Percentiles rank a stretch among this genome's conserved stretches.
Conservation (phyloP, 306 rosid genomes). For the Psophocarpus tetragonolobus region DNA sequence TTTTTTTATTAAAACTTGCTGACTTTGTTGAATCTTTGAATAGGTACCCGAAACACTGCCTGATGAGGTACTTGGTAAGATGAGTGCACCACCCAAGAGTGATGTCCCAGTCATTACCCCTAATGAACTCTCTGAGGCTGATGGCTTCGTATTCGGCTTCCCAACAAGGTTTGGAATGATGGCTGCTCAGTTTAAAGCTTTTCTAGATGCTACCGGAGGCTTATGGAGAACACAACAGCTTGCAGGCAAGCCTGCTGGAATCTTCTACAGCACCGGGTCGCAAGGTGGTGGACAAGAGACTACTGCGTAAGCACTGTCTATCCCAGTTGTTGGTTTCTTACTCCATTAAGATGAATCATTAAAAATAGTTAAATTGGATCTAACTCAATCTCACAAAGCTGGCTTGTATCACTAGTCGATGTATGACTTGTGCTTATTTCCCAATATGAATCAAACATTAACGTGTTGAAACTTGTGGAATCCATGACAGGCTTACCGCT, state of each 20-base stretch:
- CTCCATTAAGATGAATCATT: constrained; percentile 2
- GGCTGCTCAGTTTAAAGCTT: constrained; percentile 97
- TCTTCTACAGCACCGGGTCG: constrained; percentile 93
- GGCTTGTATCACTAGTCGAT: too few relatives aligned
- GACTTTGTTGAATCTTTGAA: constrained; percentile 29
- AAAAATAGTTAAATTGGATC: too few relatives aligned
- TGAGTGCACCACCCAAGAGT: constrained; percentile 97
- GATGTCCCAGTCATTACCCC: constrained; percentile 74
- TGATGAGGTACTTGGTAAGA: constrained; percentile 78
- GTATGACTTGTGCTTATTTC: too few relatives aligned
- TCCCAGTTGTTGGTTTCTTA: not conserved
- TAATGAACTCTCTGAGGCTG: constrained; percentile 78
- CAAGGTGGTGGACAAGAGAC: constrained; percentile 99
- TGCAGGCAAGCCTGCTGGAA: constrained; percentile 93
- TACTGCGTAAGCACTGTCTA: constrained; percentile 74
- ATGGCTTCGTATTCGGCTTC: constrained; percentile 86
- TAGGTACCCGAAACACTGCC: constrained; percentile 89
- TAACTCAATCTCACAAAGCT: too few relatives aligned
- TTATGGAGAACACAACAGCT: constrained; percentile 90
- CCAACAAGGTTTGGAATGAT: constrained; percentile 99
- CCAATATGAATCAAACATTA: not conserved
- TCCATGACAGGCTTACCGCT: constrained; percentile 76
- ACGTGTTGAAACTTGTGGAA: constrained; percentile 8
- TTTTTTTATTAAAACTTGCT: not conserved
- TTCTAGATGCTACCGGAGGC: constrained; percentile 86